phyloP scores from a whole-genome alignment of 176 grass and related monocot genomes.

The Avena sativa region DNA sequence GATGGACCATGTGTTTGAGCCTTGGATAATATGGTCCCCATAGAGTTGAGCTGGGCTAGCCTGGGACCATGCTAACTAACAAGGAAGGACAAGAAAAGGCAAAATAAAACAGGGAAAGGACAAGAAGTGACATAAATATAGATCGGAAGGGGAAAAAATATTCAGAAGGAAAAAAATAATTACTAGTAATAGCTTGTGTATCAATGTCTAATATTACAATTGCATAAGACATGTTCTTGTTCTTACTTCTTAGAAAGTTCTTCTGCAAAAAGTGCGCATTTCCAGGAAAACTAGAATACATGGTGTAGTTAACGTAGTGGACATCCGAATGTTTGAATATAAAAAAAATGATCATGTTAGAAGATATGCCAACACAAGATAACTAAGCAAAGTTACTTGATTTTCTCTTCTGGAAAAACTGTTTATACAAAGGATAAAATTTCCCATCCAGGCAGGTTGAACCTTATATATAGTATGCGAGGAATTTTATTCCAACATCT shows the following conservation, averaged over 20 bases:
- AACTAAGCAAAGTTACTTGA: not conserved
- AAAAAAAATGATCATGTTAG: not conserved
- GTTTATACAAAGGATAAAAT: not conserved
- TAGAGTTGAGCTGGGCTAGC: constrained; percentile 34
- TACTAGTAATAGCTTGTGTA: not conserved
- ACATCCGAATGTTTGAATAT: not conserved
- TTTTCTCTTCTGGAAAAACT: constrained; percentile 19
- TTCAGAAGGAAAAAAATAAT: not conserved
- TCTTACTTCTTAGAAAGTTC: constrained; percentile 28
- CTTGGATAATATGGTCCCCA: constrained; percentile 2
- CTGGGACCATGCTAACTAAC: constrained; percentile 30
- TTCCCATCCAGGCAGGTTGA: not conserved
- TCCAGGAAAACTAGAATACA: constrained; percentile 17
- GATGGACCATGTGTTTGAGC: constrained; percentile 1
- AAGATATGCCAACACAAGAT: not conserved
- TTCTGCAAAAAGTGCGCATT: not conserved
- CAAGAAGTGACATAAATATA: constrained; percentile 2
- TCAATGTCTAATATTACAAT: constrained; percentile 27
- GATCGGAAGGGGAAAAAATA: constrained; percentile 24
- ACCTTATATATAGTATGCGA: not conserved
- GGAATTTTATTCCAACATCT: not conserved
- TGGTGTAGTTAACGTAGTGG: not conserved
- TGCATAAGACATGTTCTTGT: constrained; percentile 3
- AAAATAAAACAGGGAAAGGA: not conserved
- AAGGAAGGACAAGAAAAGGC: not conserved